Percentiles rank a stretch among this genome's conserved stretches.
Evolutionary conservation across 2,329 filamentous ascomycete genomes (phyloP).

Genomic region (Fusarium incarnatum): DNA sequence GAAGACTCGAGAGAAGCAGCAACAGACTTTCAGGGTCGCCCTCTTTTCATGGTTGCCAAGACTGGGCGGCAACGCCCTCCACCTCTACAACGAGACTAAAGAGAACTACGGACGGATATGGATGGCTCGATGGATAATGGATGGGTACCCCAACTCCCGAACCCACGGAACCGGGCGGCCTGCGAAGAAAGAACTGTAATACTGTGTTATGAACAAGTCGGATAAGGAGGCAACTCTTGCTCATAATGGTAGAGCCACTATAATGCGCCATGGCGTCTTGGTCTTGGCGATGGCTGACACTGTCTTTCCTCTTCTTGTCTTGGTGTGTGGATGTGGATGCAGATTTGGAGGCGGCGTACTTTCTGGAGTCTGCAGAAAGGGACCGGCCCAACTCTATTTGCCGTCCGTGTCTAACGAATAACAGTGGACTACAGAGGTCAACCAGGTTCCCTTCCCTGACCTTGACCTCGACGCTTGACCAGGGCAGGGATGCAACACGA

Average conservation of each 20-base stretch:
- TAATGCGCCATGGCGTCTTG: conserved; percentile 12
- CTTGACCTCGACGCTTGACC: neutral
- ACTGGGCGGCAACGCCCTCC: conserved; percentile 39
- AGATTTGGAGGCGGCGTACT: conserved; percentile 20
- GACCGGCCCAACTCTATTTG: conserved; percentile 44
- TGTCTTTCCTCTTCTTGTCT: neutral
- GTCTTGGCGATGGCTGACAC: neutral
- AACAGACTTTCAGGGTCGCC: conserved; percentile 38
- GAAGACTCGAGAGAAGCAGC: neutral
- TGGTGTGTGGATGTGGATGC: conserved; percentile 16
- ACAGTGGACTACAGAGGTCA: neutral
- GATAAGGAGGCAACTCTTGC: neutral
- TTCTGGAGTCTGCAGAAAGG: conserved; percentile 1
- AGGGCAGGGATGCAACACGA: conserved; percentile 32
- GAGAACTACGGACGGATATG: neutral
- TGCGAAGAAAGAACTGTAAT: neutral
- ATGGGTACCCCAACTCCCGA: conserved; percentile 31
- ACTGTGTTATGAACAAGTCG: neutral
- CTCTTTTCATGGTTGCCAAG: conserved; percentile 32
- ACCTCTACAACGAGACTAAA: neutral
- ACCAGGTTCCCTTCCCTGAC: conserved; percentile 27
- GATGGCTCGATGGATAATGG: neutral
- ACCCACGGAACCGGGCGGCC: conserved; percentile 32
- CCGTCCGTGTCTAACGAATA: conserved; percentile 4
- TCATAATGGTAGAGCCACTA: neutral